Base-by-base conservation (phyloP, 1,284 basidiomycete species). In the Flammula alnicola region DNA sequence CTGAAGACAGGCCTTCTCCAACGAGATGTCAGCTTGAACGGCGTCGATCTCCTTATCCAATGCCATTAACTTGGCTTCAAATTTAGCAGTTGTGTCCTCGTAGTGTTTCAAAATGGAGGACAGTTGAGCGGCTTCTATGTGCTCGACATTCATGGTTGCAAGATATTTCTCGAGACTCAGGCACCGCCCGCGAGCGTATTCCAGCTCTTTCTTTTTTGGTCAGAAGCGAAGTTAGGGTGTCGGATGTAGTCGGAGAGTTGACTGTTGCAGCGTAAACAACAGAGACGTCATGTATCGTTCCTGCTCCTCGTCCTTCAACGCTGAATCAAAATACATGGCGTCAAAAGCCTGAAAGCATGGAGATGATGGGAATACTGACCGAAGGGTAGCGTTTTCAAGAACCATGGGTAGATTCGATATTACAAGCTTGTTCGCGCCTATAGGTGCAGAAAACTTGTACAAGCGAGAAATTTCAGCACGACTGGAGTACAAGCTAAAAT, bases 381-480 rank as follows among this genome's bases (percentile, higher is more conserved):
- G 60, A n/a, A 75, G 49, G 9, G 72, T 71, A 16, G 67, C 66
- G 4, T 60, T 45, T 25, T 71, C 68, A 5, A 75, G 51, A 5
- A 57, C 61, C 41, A 62, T 64, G 1, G 72, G 69, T 23, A 75
- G 55, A 6, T 65, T 65, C 17, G 46, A 58, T 35, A 75, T 66
- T 8, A 55, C 59, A 4, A 72, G 65, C 38, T 65, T 63, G 53
- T 74, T 73, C 27, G 69, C 66, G 5, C 73, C 73, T 4, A 61
- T 54, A 38, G 63, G 58, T 5, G 68, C 62, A 16, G 40, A 44
- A 30, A 72, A 55, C 31, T 55, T 66, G 57, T 65, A 72, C 6
- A 62, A 19, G 12, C 73, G 67, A 0, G 66, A 69, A 14, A 76
- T 59, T 51, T 75, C 68, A 4, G 72, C 72, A 30, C 67, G 61